Evolutionary conservation across 2,329 filamentous ascomycete genomes (phyloP).

Genomic region (Aphanocladium album): DNA sequence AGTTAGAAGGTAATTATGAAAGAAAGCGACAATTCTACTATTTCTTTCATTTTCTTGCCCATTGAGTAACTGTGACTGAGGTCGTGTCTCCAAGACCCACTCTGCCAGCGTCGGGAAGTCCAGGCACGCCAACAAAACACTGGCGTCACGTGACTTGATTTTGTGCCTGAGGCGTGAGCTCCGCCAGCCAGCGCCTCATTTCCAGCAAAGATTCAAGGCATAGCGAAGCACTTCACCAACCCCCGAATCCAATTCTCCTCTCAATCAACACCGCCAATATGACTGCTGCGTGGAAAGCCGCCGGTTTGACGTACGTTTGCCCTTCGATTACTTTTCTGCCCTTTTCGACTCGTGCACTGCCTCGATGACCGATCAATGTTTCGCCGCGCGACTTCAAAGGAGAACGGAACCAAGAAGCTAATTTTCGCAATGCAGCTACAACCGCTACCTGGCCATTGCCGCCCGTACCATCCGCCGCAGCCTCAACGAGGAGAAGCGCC

Average conservation of each 20-base stretch:
- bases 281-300: conserved; percentile 97
- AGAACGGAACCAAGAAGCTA: conserved; percentile 27
- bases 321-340: not conserved
- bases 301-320: conserved; percentile 81
- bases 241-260: conserved; percentile 13
- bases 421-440: conserved; percentile 71
- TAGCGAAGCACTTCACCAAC: conserved; percentile 29
- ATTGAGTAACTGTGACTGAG: not conserved
- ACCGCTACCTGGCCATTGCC: conserved; percentile 96
- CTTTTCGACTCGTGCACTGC: conserved; percentile 12
- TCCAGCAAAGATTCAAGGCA: conserved; percentile 30
- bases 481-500: conserved; percentile 90
- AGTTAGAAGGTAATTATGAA: no score
- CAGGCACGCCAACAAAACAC: not conserved
- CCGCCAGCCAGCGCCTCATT: conserved; percentile 24
- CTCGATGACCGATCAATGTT: conserved; percentile 22
- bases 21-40: no score
- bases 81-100: not conserved
- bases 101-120: not conserved
- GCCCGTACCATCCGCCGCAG: conserved; percentile 92
- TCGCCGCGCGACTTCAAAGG: not conserved
- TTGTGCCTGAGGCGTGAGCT: conserved; percentile 28
- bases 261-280: conserved; percentile 59
- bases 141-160: conserved; percentile 18
- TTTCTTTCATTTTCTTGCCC: no score